Base-by-base conservation (phyloP, 2,329 filamentous ascomycete genomes). In the Penicillium sp. region DNA sequence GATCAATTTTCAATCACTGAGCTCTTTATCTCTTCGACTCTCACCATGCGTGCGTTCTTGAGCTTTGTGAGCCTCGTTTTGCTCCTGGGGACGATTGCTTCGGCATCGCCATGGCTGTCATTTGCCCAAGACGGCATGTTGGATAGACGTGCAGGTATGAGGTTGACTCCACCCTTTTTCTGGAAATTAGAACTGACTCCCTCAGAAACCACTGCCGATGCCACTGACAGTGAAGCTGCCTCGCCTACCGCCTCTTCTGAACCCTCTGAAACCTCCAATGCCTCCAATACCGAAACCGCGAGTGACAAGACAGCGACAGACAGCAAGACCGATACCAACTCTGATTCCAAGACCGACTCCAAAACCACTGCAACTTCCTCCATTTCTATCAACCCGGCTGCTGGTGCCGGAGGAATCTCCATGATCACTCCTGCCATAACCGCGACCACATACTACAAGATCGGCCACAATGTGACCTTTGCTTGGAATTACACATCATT, bases 401-500 rank as follows among this genome's bases (percentile, higher is more conserved):
- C 72, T 11, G 73, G 72, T 14, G 68, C 75, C 2, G 80, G 80
- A 30, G 79, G 78, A 36, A 68, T 82, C 38, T 68, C 70, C 30
- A 77, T 83, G 75, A 65, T 81, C 37, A 79, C 75, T 4, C 80
- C 80, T 2, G 65, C 67, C 33, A 57, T 67, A 6, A 57, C 68
- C 6, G 66, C 70, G 11, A 64, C 71, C 3, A 71, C 73, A 37
- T 82, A 76, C 63, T 82, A 79, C 70, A 82, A 80, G 59, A 74
- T 82, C 48, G 76, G 76, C 12, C 70, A 82, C 30, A 70, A 67
- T 42, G 65, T 82, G 18, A 82, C 79, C 0, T 80, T 83, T 49
- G 73, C 68, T 13, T 84, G 80, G 79, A 83, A 84, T 61, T 83
- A 82, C 62, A 84, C 80, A 10, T 79, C 75, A 8, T 64, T 83